Evolutionary conservation across 1,139 yeast genomes (phyloP), one percentile per base, ranked within the genome.

Genomic region (Taphrina flavorubra): DNA sequence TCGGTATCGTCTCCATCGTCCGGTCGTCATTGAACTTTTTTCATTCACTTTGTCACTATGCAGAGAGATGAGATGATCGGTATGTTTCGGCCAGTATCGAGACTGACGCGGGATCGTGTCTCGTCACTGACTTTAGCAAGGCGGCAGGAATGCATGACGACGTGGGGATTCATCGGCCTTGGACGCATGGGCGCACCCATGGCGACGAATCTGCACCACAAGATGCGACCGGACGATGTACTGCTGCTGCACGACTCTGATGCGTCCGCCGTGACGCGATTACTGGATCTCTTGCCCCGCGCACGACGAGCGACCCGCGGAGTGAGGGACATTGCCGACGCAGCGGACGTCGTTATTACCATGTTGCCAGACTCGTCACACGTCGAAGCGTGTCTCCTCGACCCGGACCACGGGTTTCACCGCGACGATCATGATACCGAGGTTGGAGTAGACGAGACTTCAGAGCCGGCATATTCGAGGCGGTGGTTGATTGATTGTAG

Each of bases 311-410:
- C 25, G 49, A 47, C 69, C 74, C 4, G 31, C 4, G 14, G 81
- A 77, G 44, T 78, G 70, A 31, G 71, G 62, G 65, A 55, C 62
- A 51, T 16, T 37, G 60, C 11, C 31, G 47, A 44, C 31, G 42
- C 44, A 75, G 84, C 81, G 72, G 42, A 53, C 25, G 81, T 73
- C 69, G 78, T 85, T 51, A 74, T 84, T 51, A 83, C 87, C 25
- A 85, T 85, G 87, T 85, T 85, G 7, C 88, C 88, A 0, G 87
- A 84, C 74, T 87, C 87, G 1, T 78, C 78, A 72, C 88, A 85
- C 71, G 88, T 85, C 25, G 77, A 78, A 70, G 77, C 76, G 0
- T 82, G 85, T 1, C 81, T 82, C 42, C 76, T 76, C 40, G 84
- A 82, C 64, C 79, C 10, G 11, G 53, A 85, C 68, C 76, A 80